Evolutionary conservation across 768 basidiomycete species (phyloP).

Genomic region (Coprinopsis cinerea): DNA sequence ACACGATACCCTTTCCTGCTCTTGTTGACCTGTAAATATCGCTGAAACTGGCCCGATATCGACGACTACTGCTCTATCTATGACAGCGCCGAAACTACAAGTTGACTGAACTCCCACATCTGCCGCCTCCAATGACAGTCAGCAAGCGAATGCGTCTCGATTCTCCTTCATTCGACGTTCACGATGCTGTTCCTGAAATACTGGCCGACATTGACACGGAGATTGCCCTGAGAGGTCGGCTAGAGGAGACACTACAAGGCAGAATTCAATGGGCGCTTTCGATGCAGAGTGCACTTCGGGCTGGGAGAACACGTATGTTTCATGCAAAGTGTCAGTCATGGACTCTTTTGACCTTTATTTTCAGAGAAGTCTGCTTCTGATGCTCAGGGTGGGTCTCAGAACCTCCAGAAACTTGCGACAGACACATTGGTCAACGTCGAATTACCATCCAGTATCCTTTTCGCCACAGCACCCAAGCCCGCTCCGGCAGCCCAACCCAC

Average conservation of each 20-base stretch:
- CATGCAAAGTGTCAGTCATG: not conserved
- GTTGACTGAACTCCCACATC: too few relatives aligned
- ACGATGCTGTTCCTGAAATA: slow-evolving; percentile 17
- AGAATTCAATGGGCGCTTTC: slow-evolving; percentile 45
- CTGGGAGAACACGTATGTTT: slow-evolving; percentile 18
- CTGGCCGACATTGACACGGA: slow-evolving; percentile 41
- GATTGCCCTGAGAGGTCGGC: slow-evolving; percentile 36
- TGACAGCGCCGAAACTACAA: too few relatives aligned
- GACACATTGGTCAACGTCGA: slow-evolving; percentile 37
- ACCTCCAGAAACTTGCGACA: slow-evolving; percentile 35
- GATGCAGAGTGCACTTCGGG: slow-evolving; percentile 32
- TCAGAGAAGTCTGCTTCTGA: too few relatives aligned
- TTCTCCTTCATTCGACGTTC: too few relatives aligned
- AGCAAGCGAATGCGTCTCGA: too few relatives aligned
- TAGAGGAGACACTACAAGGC: slow-evolving; percentile 35
- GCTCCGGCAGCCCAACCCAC: slow-evolving; percentile 28
- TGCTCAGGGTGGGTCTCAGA: too few relatives aligned
- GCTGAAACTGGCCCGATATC: too few relatives aligned
- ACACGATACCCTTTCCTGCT: too few relatives aligned
- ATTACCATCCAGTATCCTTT: slow-evolving; percentile 32
- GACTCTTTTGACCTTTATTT: not conserved
- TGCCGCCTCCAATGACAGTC: too few relatives aligned
- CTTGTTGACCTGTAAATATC: too few relatives aligned
- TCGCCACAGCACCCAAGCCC: slow-evolving; percentile 25
- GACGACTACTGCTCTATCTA: too few relatives aligned